Evolutionary conservation across 495 filamentous ascomycete genomes (phyloP), one percentile per base, ranked within the genome.

Genomic region (Cercophora sp.): DNA sequence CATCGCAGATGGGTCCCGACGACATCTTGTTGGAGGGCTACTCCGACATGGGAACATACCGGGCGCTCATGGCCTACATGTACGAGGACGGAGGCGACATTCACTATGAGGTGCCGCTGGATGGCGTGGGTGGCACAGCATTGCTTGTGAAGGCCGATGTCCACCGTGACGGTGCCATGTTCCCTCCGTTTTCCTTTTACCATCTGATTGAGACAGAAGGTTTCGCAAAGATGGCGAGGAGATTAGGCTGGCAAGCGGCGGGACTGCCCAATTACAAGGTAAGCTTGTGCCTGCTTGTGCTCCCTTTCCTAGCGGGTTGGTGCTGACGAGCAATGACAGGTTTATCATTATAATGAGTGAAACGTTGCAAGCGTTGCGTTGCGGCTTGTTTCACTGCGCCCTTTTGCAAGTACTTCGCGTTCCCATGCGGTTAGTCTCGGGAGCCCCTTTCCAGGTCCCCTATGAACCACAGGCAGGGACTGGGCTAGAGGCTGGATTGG

Each of bases 191-290:
- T 67, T 70, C 92, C 3, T 98, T 98, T 65, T 98, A 94, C 63
- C 88, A 97, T 69, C 70, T 98, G 23, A 92, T 98, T 56, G 93
- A 98, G 74, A 97, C 94, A 4, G 93, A 98, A 65, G 93, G 93
- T 0, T 98, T 98, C 62, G 92, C 94, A 11, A 96, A 91, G 71
- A 98, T 98, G 93, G 92, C 90, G 16, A 83, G 76, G 59, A 77
- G 93, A 51, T 68, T 98, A 62, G 90, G 90, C 16, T 96, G 91
- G 82, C 74, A 82, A 48, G 79, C 87, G 39, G 87, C 79, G 62
- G 93, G 93, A 4, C 62, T 98, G 61, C 93, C 93, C 27, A 95
- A 98, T 75, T 98, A 98, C 72, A 89, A 94, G 76, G 93, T 97
- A 74, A 64, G 81, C 79, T 5, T 15, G 0, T 16, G 5, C 13